Conservation (phyloP, 225 moss, liverwort and hornwort species). For the Polytrichum commune region DNA sequence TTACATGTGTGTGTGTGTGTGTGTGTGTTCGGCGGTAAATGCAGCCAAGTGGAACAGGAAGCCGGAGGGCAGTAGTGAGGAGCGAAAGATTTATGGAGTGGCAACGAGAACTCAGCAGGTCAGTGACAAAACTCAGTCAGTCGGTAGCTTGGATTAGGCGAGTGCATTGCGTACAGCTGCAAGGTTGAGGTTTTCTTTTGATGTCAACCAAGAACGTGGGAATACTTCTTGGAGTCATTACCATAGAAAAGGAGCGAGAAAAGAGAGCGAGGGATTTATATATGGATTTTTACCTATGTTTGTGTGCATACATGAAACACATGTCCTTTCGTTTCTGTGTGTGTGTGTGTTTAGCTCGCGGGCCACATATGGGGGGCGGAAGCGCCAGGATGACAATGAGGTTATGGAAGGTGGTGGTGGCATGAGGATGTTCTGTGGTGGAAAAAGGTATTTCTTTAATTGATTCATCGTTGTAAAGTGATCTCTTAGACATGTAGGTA, state of each 20-base stretch:
- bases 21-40: constrained; percentile 4
- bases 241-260: constrained; percentile 6
- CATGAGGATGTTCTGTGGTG: constrained; percentile 23
- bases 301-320: constrained; percentile 2
- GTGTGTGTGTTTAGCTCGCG: constrained; percentile 34
- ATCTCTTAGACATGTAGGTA: too few relatives aligned
- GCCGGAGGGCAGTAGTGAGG: constrained; percentile 76
- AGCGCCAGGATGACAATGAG: constrained; percentile 52
- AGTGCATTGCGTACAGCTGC: constrained; percentile 49
- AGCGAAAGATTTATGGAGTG: constrained; percentile 97
- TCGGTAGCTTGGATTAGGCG: constrained; percentile 36
- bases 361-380: constrained; percentile 50
- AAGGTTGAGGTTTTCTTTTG: constrained; percentile 56
- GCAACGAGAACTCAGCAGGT: constrained; percentile 96
- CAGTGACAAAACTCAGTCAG: constrained; percentile 48
- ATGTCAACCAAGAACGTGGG: constrained; percentile 16
- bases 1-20: constrained; percentile 17
- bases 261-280: constrained; percentile 1
- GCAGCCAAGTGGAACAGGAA: constrained; percentile 75
- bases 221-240: constrained; percentile 27
- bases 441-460: constrained; percentile 32
- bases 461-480: not conserved
- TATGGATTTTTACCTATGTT: not conserved
- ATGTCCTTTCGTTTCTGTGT: constrained; percentile 10
- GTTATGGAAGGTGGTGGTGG: constrained; percentile 26